phyloP scores from a whole-genome alignment of 164 flowering plant species.

The Cinnamomum micranthum region DNA sequence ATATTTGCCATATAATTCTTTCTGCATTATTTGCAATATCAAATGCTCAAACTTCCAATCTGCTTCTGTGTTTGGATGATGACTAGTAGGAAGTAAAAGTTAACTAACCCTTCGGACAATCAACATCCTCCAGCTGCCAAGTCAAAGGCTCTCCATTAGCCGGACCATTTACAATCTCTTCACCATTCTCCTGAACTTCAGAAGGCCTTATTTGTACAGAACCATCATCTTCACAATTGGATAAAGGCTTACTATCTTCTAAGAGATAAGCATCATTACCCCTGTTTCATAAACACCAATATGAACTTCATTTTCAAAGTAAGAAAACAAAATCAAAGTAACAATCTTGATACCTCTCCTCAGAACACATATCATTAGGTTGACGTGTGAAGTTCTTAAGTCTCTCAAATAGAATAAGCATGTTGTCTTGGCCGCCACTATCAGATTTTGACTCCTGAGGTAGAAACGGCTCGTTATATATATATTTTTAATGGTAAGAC shows the following conservation, averaged over 20 bases:
- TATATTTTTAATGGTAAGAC: too few species aligned
- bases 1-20: too few species aligned
- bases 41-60: too few species aligned
- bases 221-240: conserved; percentile 29
- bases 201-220: conserved; percentile 17
- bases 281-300: conserved; percentile 30
- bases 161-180: conserved; percentile 25
- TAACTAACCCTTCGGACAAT: conserved; percentile 75
- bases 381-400: conserved; percentile 15
- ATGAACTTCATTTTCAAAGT: neutral
- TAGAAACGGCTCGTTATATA: conserved; percentile 9
- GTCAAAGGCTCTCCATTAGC: conserved; percentile 27
- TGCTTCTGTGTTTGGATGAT: too few species aligned
- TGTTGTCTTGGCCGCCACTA: conserved; percentile 37
- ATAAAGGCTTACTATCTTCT: conserved; percentile 29
- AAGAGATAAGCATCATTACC: conserved; percentile 23
- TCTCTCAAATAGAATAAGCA: conserved; percentile 28
- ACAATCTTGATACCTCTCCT: conserved; percentile 42
- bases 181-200: conserved; percentile 31
- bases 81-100: neutral
- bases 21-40: too few species aligned
- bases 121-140: conserved; percentile 60
- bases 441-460: conserved; percentile 58
- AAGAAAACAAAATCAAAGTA: neutral
- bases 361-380: conserved; percentile 22